A percentile compares a stretch with the other conserved stretches of the same genome.
Conservation (phyloP, 345 rosid species). For the Salix caprea region DNA sequence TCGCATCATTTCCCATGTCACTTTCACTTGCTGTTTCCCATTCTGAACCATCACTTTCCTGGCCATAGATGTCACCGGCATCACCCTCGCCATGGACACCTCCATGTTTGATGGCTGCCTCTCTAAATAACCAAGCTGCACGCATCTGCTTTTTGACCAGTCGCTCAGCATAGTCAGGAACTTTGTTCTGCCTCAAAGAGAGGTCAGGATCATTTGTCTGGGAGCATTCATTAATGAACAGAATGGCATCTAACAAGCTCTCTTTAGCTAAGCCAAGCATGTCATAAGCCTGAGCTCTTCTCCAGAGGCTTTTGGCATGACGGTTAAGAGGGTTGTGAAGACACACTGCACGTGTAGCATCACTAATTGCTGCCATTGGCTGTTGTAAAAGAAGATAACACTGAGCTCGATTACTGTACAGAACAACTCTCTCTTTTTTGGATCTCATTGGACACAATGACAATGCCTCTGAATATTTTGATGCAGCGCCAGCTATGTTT, state of each 20-base stretch:
- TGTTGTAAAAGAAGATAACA: slow-evolving; percentile 93
- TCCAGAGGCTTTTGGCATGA: slow-evolving; percentile 97
- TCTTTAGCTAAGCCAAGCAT: slow-evolving; percentile 93
- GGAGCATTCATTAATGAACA: slow-evolving; percentile 94
- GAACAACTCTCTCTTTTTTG: slow-evolving; percentile 91
- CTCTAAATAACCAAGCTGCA: slow-evolving; percentile 97
- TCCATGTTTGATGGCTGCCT: slow-evolving; percentile 88
- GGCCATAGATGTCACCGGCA: slow-evolving; percentile 60
- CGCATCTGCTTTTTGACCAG: slow-evolving; percentile 97
- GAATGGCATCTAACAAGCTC: slow-evolving; percentile 91
- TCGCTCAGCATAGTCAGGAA: slow-evolving; percentile 96
- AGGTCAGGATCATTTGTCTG: slow-evolving; percentile 96
- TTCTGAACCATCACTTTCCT: slow-evolving; percentile 79
- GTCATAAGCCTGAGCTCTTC: slow-evolving; percentile 98
- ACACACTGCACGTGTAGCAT: slow-evolving; percentile 85
- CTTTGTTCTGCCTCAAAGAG: slow-evolving; percentile 84
- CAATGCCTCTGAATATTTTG: slow-evolving; percentile 90
- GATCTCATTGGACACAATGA: slow-evolving; percentile 88
- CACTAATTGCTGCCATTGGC: slow-evolving; percentile 85
- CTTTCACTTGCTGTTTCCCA: slow-evolving; percentile 99
- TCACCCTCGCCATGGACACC: slow-evolving; percentile 74
- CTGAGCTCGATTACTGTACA: slow-evolving; percentile 93
- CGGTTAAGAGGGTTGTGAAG: slow-evolving; percentile 83
- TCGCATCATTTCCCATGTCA: slow-evolving; percentile 81
- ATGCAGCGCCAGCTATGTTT: slow-evolving; percentile 82